Percentiles rank a stretch among this genome's conserved stretches.
These are phyloP conservation scores for Panaeolus cyanescens DNA, from an alignment of 768 basidiomycete species.

Conservation along the genomic window DNA sequence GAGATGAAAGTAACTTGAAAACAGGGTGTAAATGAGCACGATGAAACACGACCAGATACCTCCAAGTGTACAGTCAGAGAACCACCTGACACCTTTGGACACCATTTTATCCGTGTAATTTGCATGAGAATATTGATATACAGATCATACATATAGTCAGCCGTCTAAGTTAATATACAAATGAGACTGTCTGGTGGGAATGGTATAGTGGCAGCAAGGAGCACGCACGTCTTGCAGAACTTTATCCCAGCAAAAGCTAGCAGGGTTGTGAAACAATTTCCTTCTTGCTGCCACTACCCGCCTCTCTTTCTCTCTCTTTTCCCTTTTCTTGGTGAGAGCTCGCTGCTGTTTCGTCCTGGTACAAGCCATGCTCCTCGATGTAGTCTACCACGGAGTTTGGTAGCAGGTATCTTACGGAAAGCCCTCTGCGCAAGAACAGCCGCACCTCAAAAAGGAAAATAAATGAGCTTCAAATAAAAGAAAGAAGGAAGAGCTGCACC, in stretches of 20 bases:
- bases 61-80: background rate
- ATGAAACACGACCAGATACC: background rate
- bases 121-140: background rate
- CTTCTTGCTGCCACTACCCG: slow-evolving; percentile 29
- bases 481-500: slow-evolving; percentile 33
- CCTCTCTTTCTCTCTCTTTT: slow-evolving; percentile 40
- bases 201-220: slow-evolving; percentile 1
- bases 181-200: background rate
- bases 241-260: slow-evolving; percentile 7
- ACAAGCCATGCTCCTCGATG: slow-evolving; percentile 83
- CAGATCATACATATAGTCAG: slow-evolving; percentile 2
- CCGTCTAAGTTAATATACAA: slow-evolving; percentile 2
- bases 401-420: slow-evolving; percentile 87
- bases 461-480: background rate
- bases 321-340: slow-evolving; percentile 30
- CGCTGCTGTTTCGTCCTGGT: slow-evolving; percentile 55
- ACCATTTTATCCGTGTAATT: background rate
- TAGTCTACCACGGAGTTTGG: slow-evolving; percentile 93
- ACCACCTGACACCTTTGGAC: background rate
- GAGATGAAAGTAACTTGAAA: too few species aligned
- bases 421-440: slow-evolving; percentile 74
- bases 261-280: slow-evolving; percentile 20
- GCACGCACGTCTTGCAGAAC: slow-evolving; percentile 12
- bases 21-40: background rate
- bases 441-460: slow-evolving; percentile 46